Evolutionary conservation across 108 stramenopile species (phyloP).

Genomic region (Nannochloropsis oceanica): DNA sequence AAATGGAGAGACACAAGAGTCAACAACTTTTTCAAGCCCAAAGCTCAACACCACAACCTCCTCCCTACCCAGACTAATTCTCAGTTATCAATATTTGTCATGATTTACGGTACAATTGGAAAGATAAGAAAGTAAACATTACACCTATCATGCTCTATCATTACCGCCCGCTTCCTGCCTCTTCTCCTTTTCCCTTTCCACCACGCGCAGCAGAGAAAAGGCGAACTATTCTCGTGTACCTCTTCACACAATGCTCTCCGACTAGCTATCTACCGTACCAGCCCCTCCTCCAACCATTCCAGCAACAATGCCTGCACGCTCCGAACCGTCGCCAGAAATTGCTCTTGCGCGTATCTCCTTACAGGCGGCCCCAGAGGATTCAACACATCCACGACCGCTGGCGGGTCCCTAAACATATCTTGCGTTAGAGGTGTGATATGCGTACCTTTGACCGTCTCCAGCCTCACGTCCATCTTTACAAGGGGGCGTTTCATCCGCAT

Average conservation of each 20-base stretch:
- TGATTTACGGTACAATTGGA: too few relatives aligned
- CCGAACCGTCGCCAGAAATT: not conserved
- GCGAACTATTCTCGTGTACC: too few relatives aligned
- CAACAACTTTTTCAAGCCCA: too few relatives aligned
- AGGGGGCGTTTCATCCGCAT: slow-evolving; percentile 70
- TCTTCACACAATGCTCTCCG: not conserved
- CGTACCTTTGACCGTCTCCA: slow-evolving; percentile 24
- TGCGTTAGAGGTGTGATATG: slow-evolving; percentile 40
- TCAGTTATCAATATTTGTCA: too few relatives aligned
- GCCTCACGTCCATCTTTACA: slow-evolving; percentile 58
- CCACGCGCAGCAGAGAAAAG: too few relatives aligned
- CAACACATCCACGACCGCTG: not conserved
- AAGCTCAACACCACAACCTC: too few relatives aligned
- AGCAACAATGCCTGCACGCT: not conserved
- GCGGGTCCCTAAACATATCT: slow-evolving; percentile 23
- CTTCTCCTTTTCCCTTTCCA: too few relatives aligned
- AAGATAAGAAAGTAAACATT: too few relatives aligned
- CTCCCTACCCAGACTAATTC: too few relatives aligned
- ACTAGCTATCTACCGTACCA: not conserved
- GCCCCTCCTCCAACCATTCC: slow-evolving; percentile 27
- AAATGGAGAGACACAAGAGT: too few relatives aligned
- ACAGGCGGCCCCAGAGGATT: not conserved
- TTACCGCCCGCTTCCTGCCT: too few relatives aligned
- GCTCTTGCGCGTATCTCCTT: not conserved
- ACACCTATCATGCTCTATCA: too few relatives aligned